phyloP scores from a whole-genome alignment of 257 asterid genomes.

The Nicotiana obtusifolia region DNA sequence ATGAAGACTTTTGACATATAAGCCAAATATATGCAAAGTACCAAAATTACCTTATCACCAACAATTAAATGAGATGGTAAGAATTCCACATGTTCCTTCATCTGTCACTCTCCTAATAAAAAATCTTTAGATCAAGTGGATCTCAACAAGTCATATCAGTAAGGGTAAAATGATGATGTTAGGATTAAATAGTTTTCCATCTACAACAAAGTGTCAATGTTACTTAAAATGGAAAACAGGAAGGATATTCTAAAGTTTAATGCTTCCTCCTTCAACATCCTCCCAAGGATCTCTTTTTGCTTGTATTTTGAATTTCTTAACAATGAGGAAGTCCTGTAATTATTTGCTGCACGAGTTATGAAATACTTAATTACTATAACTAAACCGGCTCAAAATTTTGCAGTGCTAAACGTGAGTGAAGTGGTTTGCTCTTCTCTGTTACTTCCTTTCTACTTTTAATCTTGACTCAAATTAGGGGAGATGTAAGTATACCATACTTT shows the following conservation, averaged over 20 bases:
- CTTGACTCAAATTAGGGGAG: too few species aligned
- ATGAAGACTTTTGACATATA: neutral
- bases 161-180: conserved; percentile 1
- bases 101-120: neutral
- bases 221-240: neutral
- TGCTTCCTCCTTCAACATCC: neutral
- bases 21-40: neutral
- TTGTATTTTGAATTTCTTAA: neutral
- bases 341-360: neutral
- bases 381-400: neutral
- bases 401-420: neutral
- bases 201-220: neutral
- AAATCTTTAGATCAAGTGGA: neutral
- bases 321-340: neutral
- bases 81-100: neutral
- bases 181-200: neutral
- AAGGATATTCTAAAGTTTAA: neutral
- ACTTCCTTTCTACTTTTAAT: too few species aligned
- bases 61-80: neutral
- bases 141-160: neutral
- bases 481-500: too few species aligned
- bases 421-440: neutral
- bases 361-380: neutral
- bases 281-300: neutral
- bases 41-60: neutral